Base-by-base conservation (phyloP, 257 asterid genomes). In the Scutellaria barbata region DNA sequence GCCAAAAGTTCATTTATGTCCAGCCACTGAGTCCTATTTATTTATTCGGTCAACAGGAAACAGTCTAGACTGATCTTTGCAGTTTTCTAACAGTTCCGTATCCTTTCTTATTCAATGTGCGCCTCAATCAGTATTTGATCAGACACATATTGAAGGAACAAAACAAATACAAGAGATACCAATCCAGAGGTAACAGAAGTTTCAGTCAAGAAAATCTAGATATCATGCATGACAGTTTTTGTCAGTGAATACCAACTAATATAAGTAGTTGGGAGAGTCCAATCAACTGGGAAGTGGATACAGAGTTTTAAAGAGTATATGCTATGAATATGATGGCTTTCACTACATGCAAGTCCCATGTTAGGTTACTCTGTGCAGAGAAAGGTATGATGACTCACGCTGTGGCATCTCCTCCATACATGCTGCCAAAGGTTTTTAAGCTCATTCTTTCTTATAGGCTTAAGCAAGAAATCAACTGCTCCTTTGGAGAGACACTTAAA, bases 351-450 rank as follows among this genome's bases (percentile, higher is more conserved):
- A 55, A 71, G 63, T 66, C 66, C 40, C 53, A 63, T 63, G 69
- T 63, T 59, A 20, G 17, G 46, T 66, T 50, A 76, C 50, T 70
- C 64, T 41, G 53, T 37, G 52, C 13, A 8, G 39, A 42, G 45
- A 53, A 50, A 50, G 42, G 37, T 25, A 64, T 8, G 70, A 81
- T 17, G 66, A 82, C 97, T 87, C 77, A 90, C 95, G 73, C 93
- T 89, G 71, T 88, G 96, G 82, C 96, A 89, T 82, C 93, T 82
- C 79, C 97, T 87, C 98, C 98, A 94, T 50, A 89, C 88, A 30
- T 94, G 98, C 86, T 90, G 97, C 98, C 98, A 94, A 42, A 94
- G 91, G 80, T 82, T 94, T 84, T 94, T 90, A 53, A 94, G 90
- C 86, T 94, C 97, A 77, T 94, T 94, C 84, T 94, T 94, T 39